These are phyloP conservation scores for Nematocida sp. DNA, from an alignment of 371 early-diverging fungal species.

Conservation along the genomic window DNA sequence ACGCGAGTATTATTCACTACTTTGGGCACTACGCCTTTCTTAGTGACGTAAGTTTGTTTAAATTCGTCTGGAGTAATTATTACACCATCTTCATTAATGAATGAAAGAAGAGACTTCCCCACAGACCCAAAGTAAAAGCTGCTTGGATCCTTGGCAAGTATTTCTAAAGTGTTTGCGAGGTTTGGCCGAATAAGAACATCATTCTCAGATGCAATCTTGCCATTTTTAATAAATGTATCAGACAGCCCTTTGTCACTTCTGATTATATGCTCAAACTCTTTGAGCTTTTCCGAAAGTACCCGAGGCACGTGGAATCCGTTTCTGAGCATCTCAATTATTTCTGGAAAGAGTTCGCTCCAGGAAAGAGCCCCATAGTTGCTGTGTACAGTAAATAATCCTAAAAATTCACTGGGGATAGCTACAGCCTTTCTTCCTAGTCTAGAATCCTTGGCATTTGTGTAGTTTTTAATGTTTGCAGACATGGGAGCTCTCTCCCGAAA, in stretches of 20 bases:
- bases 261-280: constrained; percentile 64
- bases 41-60: not conserved
- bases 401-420: constrained; percentile 84
- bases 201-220: constrained; percentile 73
- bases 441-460: constrained; percentile 73
- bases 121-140: constrained; percentile 83
- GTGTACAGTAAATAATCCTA: constrained; percentile 80
- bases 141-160: constrained; percentile 77
- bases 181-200: constrained; percentile 75
- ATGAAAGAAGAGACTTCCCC: constrained; percentile 74
- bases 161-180: constrained; percentile 78
- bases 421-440: constrained; percentile 78
- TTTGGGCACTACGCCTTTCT: not conserved
- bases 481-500: constrained; percentile 83
- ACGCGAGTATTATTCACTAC: constrained; percentile 4
- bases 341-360: constrained; percentile 80
- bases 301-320: constrained; percentile 73
- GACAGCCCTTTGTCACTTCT: constrained; percentile 72
- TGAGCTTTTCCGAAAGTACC: constrained; percentile 72
- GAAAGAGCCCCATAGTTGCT: constrained; percentile 73
- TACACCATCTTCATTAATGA: constrained; percentile 15
- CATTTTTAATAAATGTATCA: constrained; percentile 76
- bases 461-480: constrained; percentile 76
- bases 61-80: not conserved
- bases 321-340: constrained; percentile 76